A percentile compares a stretch with the other conserved stretches of the same genome.
Evolutionary conservation across 2,329 filamentous ascomycete species (phyloP).

Genomic region (Stagonosporopsis rhizophila): DNA sequence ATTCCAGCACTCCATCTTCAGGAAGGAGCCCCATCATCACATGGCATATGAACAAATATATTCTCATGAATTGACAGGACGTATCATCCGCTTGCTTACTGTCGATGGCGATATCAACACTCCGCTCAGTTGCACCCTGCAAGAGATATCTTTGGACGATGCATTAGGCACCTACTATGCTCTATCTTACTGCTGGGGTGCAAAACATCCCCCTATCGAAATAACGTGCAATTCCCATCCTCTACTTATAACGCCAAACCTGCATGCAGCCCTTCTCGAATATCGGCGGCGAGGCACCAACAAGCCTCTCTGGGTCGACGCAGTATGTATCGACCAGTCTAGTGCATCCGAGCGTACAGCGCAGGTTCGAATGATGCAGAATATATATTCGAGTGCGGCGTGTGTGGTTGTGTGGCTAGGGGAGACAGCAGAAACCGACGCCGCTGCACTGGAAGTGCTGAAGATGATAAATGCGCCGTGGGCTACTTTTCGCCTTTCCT

Average conservation of each 20-base stretch:
- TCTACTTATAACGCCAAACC: background rate
- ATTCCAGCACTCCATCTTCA: no score
- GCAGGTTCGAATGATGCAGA: constrained; percentile 14
- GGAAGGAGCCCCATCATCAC: no score
- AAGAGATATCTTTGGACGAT: background rate
- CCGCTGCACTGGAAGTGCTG: background rate
- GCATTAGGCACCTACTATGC: background rate
- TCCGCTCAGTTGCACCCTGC: background rate
- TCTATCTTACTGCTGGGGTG: background rate
- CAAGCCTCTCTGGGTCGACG: constrained; percentile 6
- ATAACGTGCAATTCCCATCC: constrained; percentile 1
- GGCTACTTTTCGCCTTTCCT: background rate
- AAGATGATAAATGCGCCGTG: constrained; percentile 7
- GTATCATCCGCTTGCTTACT: background rate
- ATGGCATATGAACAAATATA: background rate
- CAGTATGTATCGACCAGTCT: constrained; percentile 5
- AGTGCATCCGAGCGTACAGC: constrained; percentile 4
- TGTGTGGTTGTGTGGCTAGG: constrained; percentile 11
- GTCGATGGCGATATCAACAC: background rate
- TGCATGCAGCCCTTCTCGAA: background rate
- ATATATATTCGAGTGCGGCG: constrained; percentile 2
- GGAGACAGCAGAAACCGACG: constrained; percentile 3
- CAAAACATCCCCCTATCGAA: background rate
- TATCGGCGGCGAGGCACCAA: background rate
- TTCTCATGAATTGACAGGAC: background rate